These are phyloP conservation scores for Sugiyamaella sp. DNA, from an alignment of 1,139 yeast species.

Conservation along the genomic window DNA sequence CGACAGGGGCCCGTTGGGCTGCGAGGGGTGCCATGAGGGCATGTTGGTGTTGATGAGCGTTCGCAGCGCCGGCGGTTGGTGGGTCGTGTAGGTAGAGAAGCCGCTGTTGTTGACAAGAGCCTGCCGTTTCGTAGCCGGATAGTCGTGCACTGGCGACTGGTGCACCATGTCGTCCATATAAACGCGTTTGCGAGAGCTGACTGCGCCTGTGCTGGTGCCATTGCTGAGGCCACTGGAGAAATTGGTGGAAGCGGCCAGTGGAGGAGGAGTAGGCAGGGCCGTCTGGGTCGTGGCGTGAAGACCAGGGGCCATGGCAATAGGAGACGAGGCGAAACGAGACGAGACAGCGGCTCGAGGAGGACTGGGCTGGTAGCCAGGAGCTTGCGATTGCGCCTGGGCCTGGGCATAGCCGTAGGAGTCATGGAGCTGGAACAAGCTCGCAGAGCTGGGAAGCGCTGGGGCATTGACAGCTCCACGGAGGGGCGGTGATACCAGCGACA, in stretches of 20 bases:
- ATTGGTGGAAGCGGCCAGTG: not conserved
- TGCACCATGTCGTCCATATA: not conserved
- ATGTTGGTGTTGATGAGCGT: slow-evolving; percentile 15
- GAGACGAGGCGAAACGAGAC: not conserved
- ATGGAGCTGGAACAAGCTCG: slow-evolving; percentile 3
- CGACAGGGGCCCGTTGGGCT: not conserved
- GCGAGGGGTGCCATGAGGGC: slow-evolving; percentile 10
- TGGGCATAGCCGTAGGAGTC: not conserved
- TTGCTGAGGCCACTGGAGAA: not conserved
- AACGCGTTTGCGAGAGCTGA: slow-evolving; percentile 10
- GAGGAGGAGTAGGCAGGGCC: slow-evolving; percentile 6
- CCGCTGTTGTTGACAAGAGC: not conserved
- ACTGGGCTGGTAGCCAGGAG: slow-evolving; percentile 1
- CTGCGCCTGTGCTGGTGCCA: slow-evolving; percentile 5
- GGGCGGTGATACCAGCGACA: slow-evolving; percentile 15
- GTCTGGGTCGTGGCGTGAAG: not conserved
- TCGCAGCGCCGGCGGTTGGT: slow-evolving; percentile 11
- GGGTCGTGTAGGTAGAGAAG: not conserved
- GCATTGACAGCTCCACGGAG: slow-evolving; percentile 3
- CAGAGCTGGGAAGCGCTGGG: not conserved
- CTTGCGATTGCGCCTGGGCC: not conserved
- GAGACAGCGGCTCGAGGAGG: not conserved
- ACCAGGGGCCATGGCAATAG: not conserved
- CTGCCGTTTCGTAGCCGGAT: slow-evolving; percentile 2
- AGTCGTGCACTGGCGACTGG: not conserved